Base-by-base conservation (phyloP, 345 rosid species). In the Citrus inodora region DNA sequence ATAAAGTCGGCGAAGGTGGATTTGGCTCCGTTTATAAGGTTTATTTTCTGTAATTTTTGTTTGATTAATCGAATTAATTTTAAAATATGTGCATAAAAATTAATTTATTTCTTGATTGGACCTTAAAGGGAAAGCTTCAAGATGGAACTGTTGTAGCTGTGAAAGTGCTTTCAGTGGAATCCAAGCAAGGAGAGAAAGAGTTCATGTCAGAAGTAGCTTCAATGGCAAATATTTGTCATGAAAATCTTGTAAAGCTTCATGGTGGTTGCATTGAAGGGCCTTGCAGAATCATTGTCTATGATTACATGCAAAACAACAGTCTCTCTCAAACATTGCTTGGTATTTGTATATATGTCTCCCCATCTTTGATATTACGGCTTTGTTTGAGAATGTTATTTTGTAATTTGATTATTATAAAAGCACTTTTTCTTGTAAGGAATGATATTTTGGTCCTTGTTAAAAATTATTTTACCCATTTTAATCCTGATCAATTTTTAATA, bases 1-100 rank as follows among this genome's bases (percentile, higher is more conserved):
- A 81, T 30, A 86, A 81, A 79, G 75, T 86, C 10, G 88, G 90
- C 3, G 88, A 84, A 79, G 88, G 90, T 17, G 88, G 90, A 64
- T 86, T 84, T 67, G 88, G 90, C 37, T 75, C 76, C 14, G 88
- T 88, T 55, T 86, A 86, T 33, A 86, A 84, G 88, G 51, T 46
- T 3, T 3, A 11, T 46, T 3, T 46, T 46, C 51, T 46, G 17
- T 46, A 46, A 13, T 46, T 46, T 46, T 46, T 4, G 51, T 46
- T 46, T 13, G 5, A 46, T 11, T 13, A 46, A 11, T 46, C 17
- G 51, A 46, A 46, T 11, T 46, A 46, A 46, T 14, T 53, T 53
- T 4, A 46, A 11, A 13, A 46, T 11, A 13, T 46, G 51, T 5
- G 2, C 58, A 53, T 53, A 17, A 16, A 17, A 16, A 24, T 25